Conservation (phyloP, 2,329 filamentous ascomycete genomes). For the Xylariaceae sp. region DNA sequence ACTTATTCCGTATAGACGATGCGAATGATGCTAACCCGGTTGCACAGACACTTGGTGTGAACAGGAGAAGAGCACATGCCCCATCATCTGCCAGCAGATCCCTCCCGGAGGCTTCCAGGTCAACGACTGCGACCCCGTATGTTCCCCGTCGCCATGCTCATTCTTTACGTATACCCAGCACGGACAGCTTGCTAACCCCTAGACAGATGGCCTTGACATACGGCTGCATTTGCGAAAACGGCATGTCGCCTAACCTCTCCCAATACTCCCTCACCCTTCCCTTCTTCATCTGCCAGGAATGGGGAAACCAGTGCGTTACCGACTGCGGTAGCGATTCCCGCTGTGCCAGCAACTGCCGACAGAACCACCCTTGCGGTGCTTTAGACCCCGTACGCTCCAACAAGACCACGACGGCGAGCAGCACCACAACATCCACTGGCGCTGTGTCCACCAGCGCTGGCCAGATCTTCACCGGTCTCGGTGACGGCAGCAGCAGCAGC, state of each 20-base stretch:
- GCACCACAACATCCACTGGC: constrained; percentile 37
- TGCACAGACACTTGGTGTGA: constrained; percentile 56
- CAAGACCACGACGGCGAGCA: constrained; percentile 40
- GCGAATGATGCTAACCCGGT: constrained; percentile 17
- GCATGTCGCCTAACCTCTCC: constrained; percentile 63
- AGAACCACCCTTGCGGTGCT: constrained; percentile 69
- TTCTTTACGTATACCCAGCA: neutral
- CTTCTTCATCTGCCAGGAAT: constrained; percentile 69
- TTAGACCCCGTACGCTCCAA: constrained; percentile 58
- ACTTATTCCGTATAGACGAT: neutral
- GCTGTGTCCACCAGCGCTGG: constrained; percentile 30
- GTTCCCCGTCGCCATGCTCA: constrained; percentile 20
- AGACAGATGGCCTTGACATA: constrained; percentile 56
- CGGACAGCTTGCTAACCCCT: constrained; percentile 16
- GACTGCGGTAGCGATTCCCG: constrained; percentile 49
- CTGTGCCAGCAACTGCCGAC: constrained; percentile 58
- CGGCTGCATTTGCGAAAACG: constrained; percentile 65
- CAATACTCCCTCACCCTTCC: constrained; percentile 75
- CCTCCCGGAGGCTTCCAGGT: constrained; percentile 45
- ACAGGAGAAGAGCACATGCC: constrained; percentile 59
- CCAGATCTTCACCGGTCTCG: constrained; percentile 35
- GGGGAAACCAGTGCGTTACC: constrained; percentile 61
- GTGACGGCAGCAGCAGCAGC: constrained; percentile 16
- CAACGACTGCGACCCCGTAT: constrained; percentile 65
- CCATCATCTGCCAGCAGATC: constrained; percentile 63